Percentiles rank a stretch among this genome's conserved stretches.
Conservation (phyloP, 805 yeast species). For the Wickerhamiella bombiphila region DNA sequence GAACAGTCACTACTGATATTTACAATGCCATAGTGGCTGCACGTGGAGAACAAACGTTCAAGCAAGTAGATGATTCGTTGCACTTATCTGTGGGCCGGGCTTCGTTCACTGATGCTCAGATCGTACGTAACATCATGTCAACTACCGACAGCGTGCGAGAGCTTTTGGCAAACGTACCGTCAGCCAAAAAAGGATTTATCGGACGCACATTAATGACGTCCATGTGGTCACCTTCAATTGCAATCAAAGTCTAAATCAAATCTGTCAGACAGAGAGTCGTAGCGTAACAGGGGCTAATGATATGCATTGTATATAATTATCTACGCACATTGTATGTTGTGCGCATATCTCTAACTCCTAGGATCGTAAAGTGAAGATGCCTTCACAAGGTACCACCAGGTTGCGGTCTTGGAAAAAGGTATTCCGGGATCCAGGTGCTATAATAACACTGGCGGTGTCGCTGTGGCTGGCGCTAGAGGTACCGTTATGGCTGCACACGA, state of each 20-base stretch:
- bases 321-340: too few species aligned
- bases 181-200: constrained; percentile 31
- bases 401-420: too few species aligned
- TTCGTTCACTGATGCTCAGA: constrained; percentile 60
- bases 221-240: constrained; percentile 69
- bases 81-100: constrained; percentile 64
- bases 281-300: too few species aligned
- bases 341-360: too few species aligned
- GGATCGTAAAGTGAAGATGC: too few species aligned
- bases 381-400: too few species aligned
- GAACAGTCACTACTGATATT: constrained; percentile 66
- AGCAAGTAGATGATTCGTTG: constrained; percentile 50
- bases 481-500: constrained; percentile 48
- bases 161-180: constrained; percentile 20
- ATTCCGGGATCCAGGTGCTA: too few species aligned
- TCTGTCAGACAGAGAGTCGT: too few species aligned
- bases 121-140: constrained; percentile 53
- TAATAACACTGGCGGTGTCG: constrained; percentile 11
- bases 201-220: constrained; percentile 57
- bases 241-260: constrained; percentile 33
- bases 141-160: constrained; percentile 48
- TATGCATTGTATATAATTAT: too few species aligned
- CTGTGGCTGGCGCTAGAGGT: constrained; percentile 19
- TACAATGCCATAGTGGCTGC: constrained; percentile 36
- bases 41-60: constrained; percentile 60